A percentile compares a stretch with the other conserved stretches of the same genome.
These are phyloP conservation scores for Domatiomyces catenatus DNA, from an alignment of 2,329 filamentous ascomycete species.

Conservation along the genomic window DNA sequence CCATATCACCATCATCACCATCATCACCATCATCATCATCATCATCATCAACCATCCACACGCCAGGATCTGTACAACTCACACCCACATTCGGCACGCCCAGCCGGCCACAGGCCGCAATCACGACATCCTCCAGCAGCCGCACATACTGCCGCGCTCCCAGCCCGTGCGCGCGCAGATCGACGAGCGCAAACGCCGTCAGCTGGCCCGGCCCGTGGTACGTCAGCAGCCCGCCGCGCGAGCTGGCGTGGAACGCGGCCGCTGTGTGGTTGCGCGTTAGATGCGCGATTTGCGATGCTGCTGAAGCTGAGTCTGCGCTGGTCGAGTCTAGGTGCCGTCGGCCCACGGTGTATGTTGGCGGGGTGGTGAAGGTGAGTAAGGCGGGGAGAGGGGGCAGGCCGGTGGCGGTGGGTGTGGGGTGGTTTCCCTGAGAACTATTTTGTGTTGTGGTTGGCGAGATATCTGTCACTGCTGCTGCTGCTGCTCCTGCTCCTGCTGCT, in stretches of 20 bases:
- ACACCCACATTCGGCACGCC: conserved; percentile 36
- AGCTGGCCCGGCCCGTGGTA: conserved; percentile 92
- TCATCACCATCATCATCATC: neutral
- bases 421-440: too few species aligned
- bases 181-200: conserved; percentile 83
- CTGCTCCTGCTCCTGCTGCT: too few species aligned
- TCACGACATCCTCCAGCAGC: conserved; percentile 61
- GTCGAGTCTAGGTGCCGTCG: conserved; percentile 53
- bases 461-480: too few species aligned
- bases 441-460: too few species aligned
- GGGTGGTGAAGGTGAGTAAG: conserved; percentile 67
- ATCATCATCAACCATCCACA: conserved; percentile 46
- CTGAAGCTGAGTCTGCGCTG: conserved; percentile 16
- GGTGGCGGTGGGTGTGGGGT: too few species aligned
- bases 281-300: conserved; percentile 26
- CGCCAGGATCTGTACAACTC: conserved; percentile 63
- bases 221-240: conserved; percentile 80
- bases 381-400: conserved; percentile 33
- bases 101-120: conserved; percentile 46
- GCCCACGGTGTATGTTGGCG: conserved; percentile 78
- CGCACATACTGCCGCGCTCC: conserved; percentile 63
- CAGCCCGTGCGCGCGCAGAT: conserved; percentile 53
- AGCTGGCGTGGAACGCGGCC: conserved; percentile 53
- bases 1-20: neutral
- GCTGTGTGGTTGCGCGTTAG: conserved; percentile 20